Evolutionary conservation across 2,329 filamentous ascomycete genomes (phyloP).

Genomic region (Monosporascus sp.): DNA sequence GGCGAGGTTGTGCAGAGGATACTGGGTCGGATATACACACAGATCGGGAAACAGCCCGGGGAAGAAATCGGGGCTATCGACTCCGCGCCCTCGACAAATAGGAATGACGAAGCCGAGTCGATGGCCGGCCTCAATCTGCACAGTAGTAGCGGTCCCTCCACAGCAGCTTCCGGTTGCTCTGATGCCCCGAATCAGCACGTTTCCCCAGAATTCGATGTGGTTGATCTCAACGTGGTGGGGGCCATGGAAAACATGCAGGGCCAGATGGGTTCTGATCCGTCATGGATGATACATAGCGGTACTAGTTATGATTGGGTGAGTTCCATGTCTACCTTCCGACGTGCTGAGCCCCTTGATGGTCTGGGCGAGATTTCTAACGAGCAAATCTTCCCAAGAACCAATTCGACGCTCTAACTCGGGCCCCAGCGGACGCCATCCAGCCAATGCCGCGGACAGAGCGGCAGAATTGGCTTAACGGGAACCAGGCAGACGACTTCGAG

Average conservation of each 20-base stretch:
- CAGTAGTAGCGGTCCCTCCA: conserved; percentile 3
- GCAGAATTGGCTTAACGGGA: background rate
- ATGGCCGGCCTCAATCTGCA: conserved; percentile 15
- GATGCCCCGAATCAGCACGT: conserved; percentile 7
- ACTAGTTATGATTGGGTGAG: conserved; percentile 23
- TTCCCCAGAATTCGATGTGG: conserved; percentile 11
- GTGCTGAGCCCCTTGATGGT: background rate
- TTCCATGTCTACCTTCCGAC: conserved; percentile 1
- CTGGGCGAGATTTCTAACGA: conserved; percentile 7
- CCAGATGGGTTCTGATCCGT: conserved; percentile 7
- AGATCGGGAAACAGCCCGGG: conserved; percentile 10
- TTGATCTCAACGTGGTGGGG: conserved; percentile 5
- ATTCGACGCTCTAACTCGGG: conserved; percentile 21
- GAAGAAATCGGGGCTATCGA: conserved; percentile 2
- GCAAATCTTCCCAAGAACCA: conserved; percentile 15
- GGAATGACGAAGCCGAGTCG: conserved; percentile 6
- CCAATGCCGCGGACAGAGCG: conserved; percentile 9
- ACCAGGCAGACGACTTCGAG: background rate
- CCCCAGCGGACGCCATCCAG: conserved; percentile 12
- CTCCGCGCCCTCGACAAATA: background rate
- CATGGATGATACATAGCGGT: conserved; percentile 19
- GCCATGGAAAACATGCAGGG: conserved; percentile 4
- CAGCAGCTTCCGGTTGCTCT: conserved; percentile 5
- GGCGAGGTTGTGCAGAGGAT: conserved; percentile 40
- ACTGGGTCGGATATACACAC: conserved; percentile 34